phyloP scores from a whole-genome alignment of 306 rosid genomes.

The Sesbania bispinosa region DNA sequence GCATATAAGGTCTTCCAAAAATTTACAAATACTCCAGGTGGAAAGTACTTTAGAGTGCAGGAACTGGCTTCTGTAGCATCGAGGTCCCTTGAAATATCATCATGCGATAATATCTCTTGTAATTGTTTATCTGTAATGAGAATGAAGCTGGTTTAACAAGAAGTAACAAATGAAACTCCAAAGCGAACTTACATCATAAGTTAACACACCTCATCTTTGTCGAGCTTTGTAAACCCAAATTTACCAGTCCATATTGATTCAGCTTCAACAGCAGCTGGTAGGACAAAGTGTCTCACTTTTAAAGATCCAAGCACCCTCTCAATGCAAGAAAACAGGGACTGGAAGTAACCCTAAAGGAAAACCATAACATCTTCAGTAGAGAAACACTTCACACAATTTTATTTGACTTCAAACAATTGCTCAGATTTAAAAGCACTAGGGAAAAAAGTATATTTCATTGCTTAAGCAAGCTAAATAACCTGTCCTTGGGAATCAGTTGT shows the following conservation, averaged over 20 bases:
- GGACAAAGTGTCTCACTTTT: slow-evolving; percentile 51
- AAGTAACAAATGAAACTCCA: neutral
- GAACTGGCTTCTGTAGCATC: slow-evolving; percentile 45
- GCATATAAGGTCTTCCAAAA: neutral
- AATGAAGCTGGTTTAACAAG: neutral
- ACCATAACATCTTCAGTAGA: neutral
- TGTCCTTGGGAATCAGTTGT: slow-evolving; percentile 55
- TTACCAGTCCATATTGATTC: slow-evolving; percentile 68
- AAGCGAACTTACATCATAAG: neutral
- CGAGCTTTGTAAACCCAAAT: slow-evolving; percentile 55
- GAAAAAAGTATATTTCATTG: neutral
- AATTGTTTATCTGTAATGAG: slow-evolving; percentile 40
- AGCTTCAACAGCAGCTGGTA: slow-evolving; percentile 74
- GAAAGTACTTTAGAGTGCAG: slow-evolving; percentile 24
- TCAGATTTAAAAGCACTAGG: neutral
- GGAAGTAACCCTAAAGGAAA: slow-evolving; percentile 66
- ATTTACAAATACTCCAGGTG: neutral
- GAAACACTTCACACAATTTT: neutral
- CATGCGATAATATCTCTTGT: slow-evolving; percentile 42
- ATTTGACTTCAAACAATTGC: neutral
- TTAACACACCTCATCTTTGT: slow-evolving; percentile 46
- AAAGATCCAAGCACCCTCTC: slow-evolving; percentile 53
- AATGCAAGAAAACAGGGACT: slow-evolving; percentile 57
- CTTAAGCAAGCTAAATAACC: slow-evolving; percentile 33
- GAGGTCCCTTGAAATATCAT: slow-evolving; percentile 72